Evolutionary conservation across 2,329 filamentous ascomycete species (phyloP).

Genomic region (Penicillium crustosum): DNA sequence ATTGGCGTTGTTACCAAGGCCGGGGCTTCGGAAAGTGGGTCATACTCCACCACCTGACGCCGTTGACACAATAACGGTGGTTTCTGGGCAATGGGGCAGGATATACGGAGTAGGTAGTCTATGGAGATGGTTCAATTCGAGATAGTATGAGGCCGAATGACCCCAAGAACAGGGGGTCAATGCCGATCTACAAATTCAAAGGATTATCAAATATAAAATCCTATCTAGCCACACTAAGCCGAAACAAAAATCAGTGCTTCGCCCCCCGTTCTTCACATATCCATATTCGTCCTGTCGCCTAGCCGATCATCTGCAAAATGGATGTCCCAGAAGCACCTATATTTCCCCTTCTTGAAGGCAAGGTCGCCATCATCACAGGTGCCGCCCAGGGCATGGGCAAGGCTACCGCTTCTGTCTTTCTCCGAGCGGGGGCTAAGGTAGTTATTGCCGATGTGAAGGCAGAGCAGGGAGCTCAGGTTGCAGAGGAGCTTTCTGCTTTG

Average conservation of each 20-base stretch:
- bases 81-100: background rate
- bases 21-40: background rate
- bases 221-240: background rate
- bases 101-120: background rate
- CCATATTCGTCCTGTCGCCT: background rate
- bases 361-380: constrained; percentile 28
- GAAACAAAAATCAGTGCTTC: background rate
- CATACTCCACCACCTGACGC: background rate
- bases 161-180: background rate
- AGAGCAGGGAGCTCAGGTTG: constrained; percentile 17
- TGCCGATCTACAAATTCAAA: background rate
- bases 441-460: constrained; percentile 73
- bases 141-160: background rate
- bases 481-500: constrained; percentile 10
- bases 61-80: background rate
- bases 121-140: background rate
- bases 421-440: constrained; percentile 76
- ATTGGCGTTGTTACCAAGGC: background rate
- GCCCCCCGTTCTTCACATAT: background rate
- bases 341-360: constrained; percentile 13
- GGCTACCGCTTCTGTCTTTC: constrained; percentile 56
- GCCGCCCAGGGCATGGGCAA: constrained; percentile 35
- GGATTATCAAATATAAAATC: background rate
- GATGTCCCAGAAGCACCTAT: background rate
- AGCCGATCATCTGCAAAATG: background rate